These are phyloP conservation scores for Fusarium duplospermum DNA, from an alignment of 2,329 filamentous ascomycete genomes.

Conservation along the genomic window DNA sequence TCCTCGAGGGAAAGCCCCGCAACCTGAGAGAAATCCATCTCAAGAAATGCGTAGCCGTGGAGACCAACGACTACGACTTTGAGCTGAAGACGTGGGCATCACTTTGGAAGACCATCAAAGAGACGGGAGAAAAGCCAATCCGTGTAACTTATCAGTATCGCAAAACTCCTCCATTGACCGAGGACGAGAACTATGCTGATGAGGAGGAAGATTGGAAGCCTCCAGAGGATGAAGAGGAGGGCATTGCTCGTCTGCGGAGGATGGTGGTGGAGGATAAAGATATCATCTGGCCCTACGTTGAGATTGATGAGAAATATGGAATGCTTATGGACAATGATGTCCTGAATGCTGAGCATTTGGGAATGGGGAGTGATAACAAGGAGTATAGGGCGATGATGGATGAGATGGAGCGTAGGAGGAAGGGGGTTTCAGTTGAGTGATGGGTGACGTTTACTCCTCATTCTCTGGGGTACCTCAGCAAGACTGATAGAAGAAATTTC, in stretches of 20 bases:
- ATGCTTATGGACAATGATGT: background rate
- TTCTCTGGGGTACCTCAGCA: background rate
- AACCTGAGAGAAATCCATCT: background rate
- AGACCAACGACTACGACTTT: background rate
- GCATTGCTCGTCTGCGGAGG: background rate
- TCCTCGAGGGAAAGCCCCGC: background rate
- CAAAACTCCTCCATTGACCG: background rate
- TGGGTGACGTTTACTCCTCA: background rate
- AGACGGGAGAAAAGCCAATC: background rate
- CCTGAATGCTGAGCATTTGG: background rate
- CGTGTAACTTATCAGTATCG: background rate
- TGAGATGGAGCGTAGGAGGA: background rate
- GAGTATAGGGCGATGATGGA: conserved; percentile 3
- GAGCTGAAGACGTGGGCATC: background rate
- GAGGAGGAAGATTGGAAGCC: background rate
- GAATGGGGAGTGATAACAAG: background rate
- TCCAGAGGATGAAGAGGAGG: background rate
- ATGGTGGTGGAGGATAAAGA: background rate
- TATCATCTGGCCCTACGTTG: conserved; percentile 10
- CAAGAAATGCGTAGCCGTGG: background rate
- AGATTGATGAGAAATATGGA: conserved; percentile 4
- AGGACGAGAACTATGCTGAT: background rate
- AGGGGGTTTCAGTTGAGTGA: background rate
- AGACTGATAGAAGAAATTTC: background rate
- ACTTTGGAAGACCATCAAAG: background rate